These are phyloP conservation scores for Paecilomyces niveus DNA, from an alignment of 2,329 filamentous ascomycete species.

Conservation along the genomic window DNA sequence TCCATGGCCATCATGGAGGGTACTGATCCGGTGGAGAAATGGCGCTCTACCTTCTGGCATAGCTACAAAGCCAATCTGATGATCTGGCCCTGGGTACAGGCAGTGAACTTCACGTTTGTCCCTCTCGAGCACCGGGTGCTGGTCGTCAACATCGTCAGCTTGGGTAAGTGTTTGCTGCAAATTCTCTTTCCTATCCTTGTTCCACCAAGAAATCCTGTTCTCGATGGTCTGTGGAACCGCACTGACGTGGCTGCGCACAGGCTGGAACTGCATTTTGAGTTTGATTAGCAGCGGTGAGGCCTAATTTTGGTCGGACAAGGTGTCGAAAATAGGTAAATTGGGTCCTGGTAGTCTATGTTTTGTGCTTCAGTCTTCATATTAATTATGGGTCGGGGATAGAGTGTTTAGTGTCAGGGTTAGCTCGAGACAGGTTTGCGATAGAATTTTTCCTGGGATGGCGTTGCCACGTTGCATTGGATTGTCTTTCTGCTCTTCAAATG, in stretches of 20 bases:
- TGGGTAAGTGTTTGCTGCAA: slow-evolving; percentile 45
- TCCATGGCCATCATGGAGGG: slow-evolving; percentile 82
- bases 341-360: not conserved
- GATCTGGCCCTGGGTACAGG: slow-evolving; percentile 80
- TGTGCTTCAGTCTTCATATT: slow-evolving; percentile 28
- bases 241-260: slow-evolving; percentile 21
- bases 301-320: slow-evolving; percentile 10
- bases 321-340: not conserved
- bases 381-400: not conserved
- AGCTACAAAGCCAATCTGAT: slow-evolving; percentile 79
- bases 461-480: not conserved
- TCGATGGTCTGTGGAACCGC: slow-evolving; percentile 6
- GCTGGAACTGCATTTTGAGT: slow-evolving; percentile 55
- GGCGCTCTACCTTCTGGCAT: slow-evolving; percentile 61
- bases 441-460: not conserved
- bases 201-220: not conserved
- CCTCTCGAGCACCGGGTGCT: slow-evolving; percentile 76
- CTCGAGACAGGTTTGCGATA: not conserved
- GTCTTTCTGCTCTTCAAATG: not conserved
- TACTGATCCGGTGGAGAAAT: slow-evolving; percentile 57
- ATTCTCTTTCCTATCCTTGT: not conserved
- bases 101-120: slow-evolving; percentile 79
- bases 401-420: not conserved
- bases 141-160: slow-evolving; percentile 74
- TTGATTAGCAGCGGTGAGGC: slow-evolving; percentile 45